Percentiles rank a stretch among this genome's conserved stretches.
Evolutionary conservation across 2,329 filamentous ascomycete species (phyloP).

Genomic region (Nemania sp.): DNA sequence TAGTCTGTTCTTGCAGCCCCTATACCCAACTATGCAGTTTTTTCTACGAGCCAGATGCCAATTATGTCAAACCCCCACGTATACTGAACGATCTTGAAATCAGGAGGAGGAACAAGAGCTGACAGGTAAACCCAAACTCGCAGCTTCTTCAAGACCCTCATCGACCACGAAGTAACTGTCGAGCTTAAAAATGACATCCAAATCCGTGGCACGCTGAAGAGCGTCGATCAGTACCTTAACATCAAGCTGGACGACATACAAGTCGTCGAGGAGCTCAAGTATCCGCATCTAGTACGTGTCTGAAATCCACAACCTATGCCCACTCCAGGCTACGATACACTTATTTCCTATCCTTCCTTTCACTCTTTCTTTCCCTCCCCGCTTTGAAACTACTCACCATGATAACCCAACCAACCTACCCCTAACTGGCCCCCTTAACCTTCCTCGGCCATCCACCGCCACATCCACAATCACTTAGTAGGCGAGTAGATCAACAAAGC

Average conservation of each 20-base stretch:
- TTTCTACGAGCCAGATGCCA: too few relatives aligned
- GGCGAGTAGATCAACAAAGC: not conserved
- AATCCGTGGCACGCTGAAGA: constrained; percentile 93
- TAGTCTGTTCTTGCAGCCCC: too few relatives aligned
- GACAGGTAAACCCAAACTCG: constrained; percentile 6
- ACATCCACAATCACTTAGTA: not conserved
- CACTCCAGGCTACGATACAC: too few relatives aligned
- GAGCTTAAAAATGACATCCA: constrained; percentile 99
- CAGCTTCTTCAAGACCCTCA: constrained; percentile 98
- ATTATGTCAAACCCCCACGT: not conserved
- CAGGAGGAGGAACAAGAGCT: not conserved
- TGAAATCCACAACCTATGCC: not conserved
- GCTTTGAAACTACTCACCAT: not conserved
- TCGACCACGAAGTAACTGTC: constrained; percentile 95
- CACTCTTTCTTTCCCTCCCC: not conserved
- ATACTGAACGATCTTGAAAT: not conserved
- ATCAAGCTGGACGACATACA: constrained; percentile 97
- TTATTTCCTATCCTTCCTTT: too few relatives aligned
- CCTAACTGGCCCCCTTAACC: not conserved
- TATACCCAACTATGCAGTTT: too few relatives aligned
- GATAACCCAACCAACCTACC: not conserved
- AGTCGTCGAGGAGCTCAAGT: constrained; percentile 90
- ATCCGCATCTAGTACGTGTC: constrained; percentile 78
- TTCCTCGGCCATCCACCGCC: not conserved
- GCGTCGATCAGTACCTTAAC: constrained; percentile 98